Evolutionary conservation across 495 filamentous ascomycete genomes (phyloP).

Genomic region (Xylaria palmicola): DNA sequence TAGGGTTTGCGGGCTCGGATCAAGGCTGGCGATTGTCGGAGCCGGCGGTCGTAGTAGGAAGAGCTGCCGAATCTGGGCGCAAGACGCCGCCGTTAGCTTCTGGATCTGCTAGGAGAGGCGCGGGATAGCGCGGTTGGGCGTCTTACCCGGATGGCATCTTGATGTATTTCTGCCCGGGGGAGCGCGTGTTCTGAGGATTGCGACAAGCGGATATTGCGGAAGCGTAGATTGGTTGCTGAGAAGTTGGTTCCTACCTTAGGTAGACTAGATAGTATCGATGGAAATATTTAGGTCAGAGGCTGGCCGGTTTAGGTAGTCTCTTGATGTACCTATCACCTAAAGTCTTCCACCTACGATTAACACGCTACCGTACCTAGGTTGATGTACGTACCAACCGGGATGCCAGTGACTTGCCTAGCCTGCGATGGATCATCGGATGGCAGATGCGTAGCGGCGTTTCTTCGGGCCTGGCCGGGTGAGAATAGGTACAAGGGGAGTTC

Average conservation of each 20-base stretch:
- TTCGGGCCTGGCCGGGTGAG: neutral
- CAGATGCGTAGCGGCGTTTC: neutral
- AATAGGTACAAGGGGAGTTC: no score
- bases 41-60: constrained; percentile 86
- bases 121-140: neutral
- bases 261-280: no score
- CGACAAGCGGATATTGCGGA: neutral
- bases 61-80: constrained; percentile 37
- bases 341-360: no score
- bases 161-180: constrained; percentile 14
- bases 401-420: no score
- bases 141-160: constrained; percentile 31
- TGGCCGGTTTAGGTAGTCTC: no score
- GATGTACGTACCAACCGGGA: no score
- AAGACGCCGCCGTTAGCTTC: neutral
- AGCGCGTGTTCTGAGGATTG: constrained; percentile 15
- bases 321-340: no score
- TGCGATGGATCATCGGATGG: neutral
- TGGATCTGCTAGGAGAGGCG: neutral
- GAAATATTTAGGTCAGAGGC: no score
- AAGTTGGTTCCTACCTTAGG: no score
- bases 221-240: neutral
- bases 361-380: neutral
- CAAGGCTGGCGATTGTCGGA: constrained; percentile 77
- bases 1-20: constrained; percentile 89